Base-by-base conservation (phyloP, 106 monocot genomes). In the Allium cepa region DNA sequence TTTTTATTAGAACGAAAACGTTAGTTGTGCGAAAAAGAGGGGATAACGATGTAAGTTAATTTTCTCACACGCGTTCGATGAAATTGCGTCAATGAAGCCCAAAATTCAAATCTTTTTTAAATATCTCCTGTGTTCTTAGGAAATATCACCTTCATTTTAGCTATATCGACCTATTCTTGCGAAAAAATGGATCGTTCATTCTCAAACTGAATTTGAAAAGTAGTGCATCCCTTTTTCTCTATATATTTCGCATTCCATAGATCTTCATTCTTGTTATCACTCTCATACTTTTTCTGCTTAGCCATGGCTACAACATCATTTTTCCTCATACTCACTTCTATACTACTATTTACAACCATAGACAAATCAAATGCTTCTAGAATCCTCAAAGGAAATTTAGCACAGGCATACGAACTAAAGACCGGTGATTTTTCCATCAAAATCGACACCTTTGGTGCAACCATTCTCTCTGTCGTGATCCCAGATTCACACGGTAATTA, bases 361-460 rank as follows among this genome's bases (percentile, higher is more conserved):
- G 11, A 15, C 53, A 58, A 9, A 22, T 78, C 78, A 49, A 60
- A 7, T 59, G 72, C 63, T 3, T 50, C 62, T 16, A 26, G 14
- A 27, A 11, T 62, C 28, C 27, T 10, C 26, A 12, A 27, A 9
- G 72, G 68, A 72, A 79, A 83, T 73, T 73, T 49, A 52, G 80
- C 87, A 0, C 74, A 69, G 60, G 79, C 80, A 16, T 81, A 90
- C 60, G 87, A 90, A 66, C 75, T 94, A 13, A 85, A 75, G 74
- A 82, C 72, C 63, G 90, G 84, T 11, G 81, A 94, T 50, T 94
- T 94, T 80, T 87, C 94, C 7, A n/a, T 94, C 51, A 90, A 81
- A 63, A 71, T 90, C 64, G 87, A 87, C 69, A 94, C 81, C 68
- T 94, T 82, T 84, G 94, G 94, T 16, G 94, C 87, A 13, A 85